Evolutionary conservation across 139 green algal genomes (phyloP).

Genomic region (Haematococcus sp.): DNA sequence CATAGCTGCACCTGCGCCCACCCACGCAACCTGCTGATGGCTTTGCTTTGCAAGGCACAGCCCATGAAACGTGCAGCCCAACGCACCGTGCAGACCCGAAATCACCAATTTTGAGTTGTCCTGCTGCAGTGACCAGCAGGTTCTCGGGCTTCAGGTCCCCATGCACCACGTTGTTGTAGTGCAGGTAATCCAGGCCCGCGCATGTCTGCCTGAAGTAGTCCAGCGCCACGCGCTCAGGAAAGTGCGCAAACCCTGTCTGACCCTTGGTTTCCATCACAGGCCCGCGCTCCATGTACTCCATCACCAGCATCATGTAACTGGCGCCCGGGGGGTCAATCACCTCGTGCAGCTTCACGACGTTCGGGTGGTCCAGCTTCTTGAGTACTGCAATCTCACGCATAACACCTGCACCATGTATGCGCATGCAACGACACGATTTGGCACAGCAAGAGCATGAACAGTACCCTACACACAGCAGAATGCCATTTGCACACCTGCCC

Average conservation of each 20-base stretch:
- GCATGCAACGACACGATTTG: no score
- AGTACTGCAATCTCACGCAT: constrained; percentile 67
- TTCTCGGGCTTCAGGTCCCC: constrained; percentile 91
- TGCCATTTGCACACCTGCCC: no score
- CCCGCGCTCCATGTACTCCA: constrained; percentile 83
- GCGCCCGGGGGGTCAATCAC: constrained; percentile 45
- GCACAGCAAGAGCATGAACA: no score
- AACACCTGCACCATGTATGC: constrained; percentile 8
- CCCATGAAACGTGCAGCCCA: no score
- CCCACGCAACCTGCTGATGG: no score
- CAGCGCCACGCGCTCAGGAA: constrained; percentile 18
- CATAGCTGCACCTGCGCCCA: background rate
- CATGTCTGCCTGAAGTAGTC: constrained; percentile 51
- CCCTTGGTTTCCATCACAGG: constrained; percentile 51
- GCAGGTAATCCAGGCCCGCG: constrained; percentile 74
- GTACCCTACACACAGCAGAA: no score
- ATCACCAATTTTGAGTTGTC: constrained; percentile 85
- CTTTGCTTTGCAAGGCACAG: no score
- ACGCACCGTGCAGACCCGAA: constrained; percentile 73
- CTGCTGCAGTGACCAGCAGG: constrained; percentile 70
- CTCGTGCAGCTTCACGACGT: constrained; percentile 82
- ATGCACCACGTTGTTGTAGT: constrained; percentile 73
- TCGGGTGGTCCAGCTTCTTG: constrained; percentile 75
- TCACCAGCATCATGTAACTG: constrained; percentile 80
- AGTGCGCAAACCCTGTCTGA: constrained; percentile 39